A percentile compares a stretch with the other conserved stretches of the same genome.
Conservation (phyloP, 1,139 yeast species). For the Yamadazyma atlantica region DNA sequence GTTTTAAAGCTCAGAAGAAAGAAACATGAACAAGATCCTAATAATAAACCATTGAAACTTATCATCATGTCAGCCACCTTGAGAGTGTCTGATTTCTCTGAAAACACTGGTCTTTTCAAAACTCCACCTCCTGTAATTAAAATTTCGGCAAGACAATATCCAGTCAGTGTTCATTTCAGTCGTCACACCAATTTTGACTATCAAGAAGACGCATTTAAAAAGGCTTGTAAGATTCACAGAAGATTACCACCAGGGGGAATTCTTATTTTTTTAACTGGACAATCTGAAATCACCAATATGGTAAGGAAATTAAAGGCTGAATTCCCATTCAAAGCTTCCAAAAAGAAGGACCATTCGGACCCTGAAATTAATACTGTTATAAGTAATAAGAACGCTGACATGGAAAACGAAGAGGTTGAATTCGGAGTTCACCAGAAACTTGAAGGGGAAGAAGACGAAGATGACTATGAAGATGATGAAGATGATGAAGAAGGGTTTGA, state of each 20-base stretch:
- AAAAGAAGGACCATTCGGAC: conserved; percentile 17
- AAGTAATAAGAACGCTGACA: conserved; percentile 55
- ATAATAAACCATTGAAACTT: conserved; percentile 60
- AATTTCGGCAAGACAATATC: conserved; percentile 94
- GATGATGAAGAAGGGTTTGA: conserved; percentile 88
- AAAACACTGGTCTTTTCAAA: conserved; percentile 68
- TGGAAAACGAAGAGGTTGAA: conserved; percentile 89
- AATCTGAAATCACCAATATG: conserved; percentile 79
- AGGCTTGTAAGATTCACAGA: conserved; percentile 83
- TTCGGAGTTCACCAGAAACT: conserved; percentile 55
- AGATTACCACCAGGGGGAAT: conserved; percentile 93
- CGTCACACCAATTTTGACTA: conserved; percentile 76
- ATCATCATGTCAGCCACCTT: conserved; percentile 94
- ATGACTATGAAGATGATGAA: conserved; percentile 34
- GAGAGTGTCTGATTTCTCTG: conserved; percentile 89
- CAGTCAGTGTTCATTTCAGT: conserved; percentile 91
- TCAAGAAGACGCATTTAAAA: conserved; percentile 81
- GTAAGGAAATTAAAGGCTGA: conserved; percentile 68
- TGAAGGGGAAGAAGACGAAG: conserved; percentile 26
- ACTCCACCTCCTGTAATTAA: conserved; percentile 84
- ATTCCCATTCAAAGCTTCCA: conserved; percentile 53
- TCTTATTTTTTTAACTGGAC: conserved; percentile 88
- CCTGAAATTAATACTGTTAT: conserved; percentile 41
- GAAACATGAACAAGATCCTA: conserved; percentile 45
- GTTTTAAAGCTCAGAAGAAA: conserved; percentile 74